phyloP scores from a whole-genome alignment of 805 yeast genomes.

The Jamesozyma lodderae region DNA sequence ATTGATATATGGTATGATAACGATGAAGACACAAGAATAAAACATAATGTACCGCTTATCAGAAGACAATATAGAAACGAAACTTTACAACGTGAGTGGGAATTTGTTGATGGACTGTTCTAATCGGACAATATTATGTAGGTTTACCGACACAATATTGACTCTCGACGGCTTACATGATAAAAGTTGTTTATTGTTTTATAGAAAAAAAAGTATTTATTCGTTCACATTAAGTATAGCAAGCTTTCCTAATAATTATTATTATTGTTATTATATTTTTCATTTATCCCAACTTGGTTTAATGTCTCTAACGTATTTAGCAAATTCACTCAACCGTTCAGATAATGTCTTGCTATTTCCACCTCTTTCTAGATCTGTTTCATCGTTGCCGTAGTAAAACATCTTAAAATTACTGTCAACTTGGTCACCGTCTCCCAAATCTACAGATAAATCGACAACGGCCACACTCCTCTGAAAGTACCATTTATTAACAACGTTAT shows the following conservation, averaged over 20 bases:
- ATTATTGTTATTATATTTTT: background rate
- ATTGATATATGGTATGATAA: slow-evolving; percentile 26
- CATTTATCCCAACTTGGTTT: slow-evolving; percentile 28
- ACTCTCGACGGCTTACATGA: no score
- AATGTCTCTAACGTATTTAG: slow-evolving; percentile 28
- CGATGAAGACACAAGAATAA: slow-evolving; percentile 21
- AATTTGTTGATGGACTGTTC: slow-evolving; percentile 13
- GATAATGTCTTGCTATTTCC: slow-evolving; percentile 7
- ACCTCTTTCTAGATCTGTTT: slow-evolving; percentile 11
- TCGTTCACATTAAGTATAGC: no score
- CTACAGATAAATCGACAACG: slow-evolving; percentile 39
- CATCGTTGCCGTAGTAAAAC: slow-evolving; percentile 35
- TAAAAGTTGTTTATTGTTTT: no score
- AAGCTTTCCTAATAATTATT: no score
- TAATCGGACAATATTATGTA: no score
- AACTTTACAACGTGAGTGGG: slow-evolving; percentile 26
- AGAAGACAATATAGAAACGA: slow-evolving; percentile 23
- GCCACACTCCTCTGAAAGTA: slow-evolving; percentile 87
- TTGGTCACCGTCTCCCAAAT: slow-evolving; percentile 23
- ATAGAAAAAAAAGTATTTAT: no score
- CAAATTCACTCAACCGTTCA: slow-evolving; percentile 19
- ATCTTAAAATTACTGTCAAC: slow-evolving; percentile 30
- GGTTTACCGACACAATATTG: no score
- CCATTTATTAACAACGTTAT: slow-evolving; percentile 95
- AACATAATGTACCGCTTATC: slow-evolving; percentile 27